Conservation (phyloP, 768 basidiomycete genomes). For the Phanerochaete sordida region DNA sequence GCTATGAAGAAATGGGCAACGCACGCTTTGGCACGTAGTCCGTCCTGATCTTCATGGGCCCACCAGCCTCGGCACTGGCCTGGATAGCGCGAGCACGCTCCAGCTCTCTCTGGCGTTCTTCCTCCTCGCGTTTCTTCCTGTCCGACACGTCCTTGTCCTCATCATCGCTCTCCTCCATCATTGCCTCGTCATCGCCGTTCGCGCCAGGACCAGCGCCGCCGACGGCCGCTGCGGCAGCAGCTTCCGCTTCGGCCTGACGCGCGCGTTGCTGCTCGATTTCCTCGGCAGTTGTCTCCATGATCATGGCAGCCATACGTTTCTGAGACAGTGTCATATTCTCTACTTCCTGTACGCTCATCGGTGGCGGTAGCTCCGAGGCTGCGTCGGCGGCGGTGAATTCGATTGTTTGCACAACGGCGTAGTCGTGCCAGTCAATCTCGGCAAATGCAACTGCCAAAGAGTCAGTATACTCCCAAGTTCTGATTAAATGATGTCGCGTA, state of each 20-base stretch:
- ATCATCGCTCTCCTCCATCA: conserved; percentile 84
- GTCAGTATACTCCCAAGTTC: neutral
- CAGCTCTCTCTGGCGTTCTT: conserved; percentile 65
- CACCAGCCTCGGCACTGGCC: conserved; percentile 70
- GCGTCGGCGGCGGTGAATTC: conserved; percentile 95
- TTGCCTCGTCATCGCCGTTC: conserved; percentile 55
- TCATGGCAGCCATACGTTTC: conserved; percentile 97
- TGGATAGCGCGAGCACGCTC: conserved; percentile 80
- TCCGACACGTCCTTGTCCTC: conserved; percentile 63
- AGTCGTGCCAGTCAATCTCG: conserved; percentile 99
- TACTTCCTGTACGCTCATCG: conserved; percentile 92
- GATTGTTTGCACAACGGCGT: conserved; percentile 95
- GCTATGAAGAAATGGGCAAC: conserved; percentile 30
- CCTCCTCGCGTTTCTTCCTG: conserved; percentile 64
- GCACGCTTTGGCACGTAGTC: conserved; percentile 93
- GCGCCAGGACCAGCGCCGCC: conserved; percentile 57
- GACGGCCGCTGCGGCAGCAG: conserved; percentile 79
- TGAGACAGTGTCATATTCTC: conserved; percentile 96
- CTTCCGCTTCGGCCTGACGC: conserved; percentile 80
- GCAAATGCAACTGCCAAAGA: conserved; percentile 73
- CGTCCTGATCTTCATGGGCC: conserved; percentile 91
- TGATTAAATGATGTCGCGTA: conserved; percentile 34
- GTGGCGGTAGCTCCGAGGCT: conserved; percentile 88
- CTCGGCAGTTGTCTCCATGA: conserved; percentile 92
- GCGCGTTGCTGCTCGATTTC: conserved; percentile 82